These are phyloP conservation scores for Aspergillus pseudoviridinutans DNA, from an alignment of 2,329 filamentous ascomycete genomes.

Conservation along the genomic window DNA sequence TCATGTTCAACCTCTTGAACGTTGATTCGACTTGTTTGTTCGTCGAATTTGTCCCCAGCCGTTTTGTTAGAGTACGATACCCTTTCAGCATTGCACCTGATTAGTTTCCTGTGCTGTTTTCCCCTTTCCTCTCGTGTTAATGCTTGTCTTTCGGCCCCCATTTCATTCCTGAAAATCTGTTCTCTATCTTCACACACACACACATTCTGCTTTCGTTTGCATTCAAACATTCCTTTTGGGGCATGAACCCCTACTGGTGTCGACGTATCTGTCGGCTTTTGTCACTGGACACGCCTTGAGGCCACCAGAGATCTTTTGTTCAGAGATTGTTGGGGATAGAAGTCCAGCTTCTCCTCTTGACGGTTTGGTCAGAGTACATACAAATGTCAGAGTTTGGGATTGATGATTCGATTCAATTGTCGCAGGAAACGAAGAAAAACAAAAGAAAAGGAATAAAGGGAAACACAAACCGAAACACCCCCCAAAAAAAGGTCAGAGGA, in stretches of 20 bases:
- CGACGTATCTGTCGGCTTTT: not conserved
- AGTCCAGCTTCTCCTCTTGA: not conserved
- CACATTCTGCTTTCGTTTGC: not conserved
- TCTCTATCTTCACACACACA: not conserved
- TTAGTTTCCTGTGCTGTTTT: not conserved
- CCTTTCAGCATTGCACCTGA: not conserved
- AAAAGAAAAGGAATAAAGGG: not conserved
- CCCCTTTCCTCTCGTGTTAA: not conserved
- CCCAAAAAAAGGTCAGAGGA: not conserved
- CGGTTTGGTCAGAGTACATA: not conserved
- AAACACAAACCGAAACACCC: not conserved
- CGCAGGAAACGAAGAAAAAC: not conserved
- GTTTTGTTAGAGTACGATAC: not conserved
- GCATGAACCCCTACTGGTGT: not conserved
- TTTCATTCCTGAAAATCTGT: not conserved
- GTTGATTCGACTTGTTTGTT: not conserved
- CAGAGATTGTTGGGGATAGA: not conserved
- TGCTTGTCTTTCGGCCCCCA: not conserved
- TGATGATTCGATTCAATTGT: not conserved
- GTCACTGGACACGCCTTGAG: not conserved
- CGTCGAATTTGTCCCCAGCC: not conserved
- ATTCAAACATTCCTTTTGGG: not conserved
- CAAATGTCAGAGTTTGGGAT: not conserved
- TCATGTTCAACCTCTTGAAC: not conserved
- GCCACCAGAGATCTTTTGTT: not conserved